These are phyloP conservation scores for Xylaria sp. DNA, from an alignment of 2,329 filamentous ascomycete species.

Conservation along the genomic window DNA sequence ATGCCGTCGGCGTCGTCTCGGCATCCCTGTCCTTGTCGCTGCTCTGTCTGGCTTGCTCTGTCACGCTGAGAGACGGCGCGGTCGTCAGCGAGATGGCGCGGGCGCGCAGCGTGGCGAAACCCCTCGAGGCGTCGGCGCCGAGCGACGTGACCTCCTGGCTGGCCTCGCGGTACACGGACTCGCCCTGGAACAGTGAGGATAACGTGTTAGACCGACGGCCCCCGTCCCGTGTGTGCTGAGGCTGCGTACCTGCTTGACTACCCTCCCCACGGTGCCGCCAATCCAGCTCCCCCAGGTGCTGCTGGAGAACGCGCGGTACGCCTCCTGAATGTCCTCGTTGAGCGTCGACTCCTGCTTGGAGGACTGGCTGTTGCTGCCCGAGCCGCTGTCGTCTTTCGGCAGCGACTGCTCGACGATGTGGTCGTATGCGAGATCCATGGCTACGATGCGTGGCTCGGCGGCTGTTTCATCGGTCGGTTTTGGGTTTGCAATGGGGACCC, in stretches of 20 bases:
- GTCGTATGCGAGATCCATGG: constrained; percentile 97
- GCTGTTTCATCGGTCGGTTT: constrained; percentile 20
- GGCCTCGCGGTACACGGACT: constrained; percentile 81
- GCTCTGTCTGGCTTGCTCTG: constrained; percentile 37
- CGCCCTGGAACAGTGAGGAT: constrained; percentile 61
- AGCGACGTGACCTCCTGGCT: constrained; percentile 83
- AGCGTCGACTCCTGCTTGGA: constrained; percentile 60
- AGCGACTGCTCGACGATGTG: constrained; percentile 88
- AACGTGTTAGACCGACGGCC: constrained; percentile 12
- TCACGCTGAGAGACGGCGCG: constrained; percentile 36
- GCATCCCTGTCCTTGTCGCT: constrained; percentile 45
- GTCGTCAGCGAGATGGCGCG: constrained; percentile 71
- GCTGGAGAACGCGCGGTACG: constrained; percentile 89
- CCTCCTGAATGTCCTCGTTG: constrained; percentile 90
- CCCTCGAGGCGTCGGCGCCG: constrained; percentile 80
- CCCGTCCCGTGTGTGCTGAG: background rate
- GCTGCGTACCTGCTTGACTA: constrained; percentile 81
- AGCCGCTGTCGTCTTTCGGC: constrained; percentile 52
- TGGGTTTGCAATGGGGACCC: constrained; percentile 11
- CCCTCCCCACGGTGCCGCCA: constrained; percentile 85
- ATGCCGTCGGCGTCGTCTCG: constrained; percentile 53
- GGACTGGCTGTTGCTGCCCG: constrained; percentile 8
- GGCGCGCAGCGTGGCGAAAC: constrained; percentile 77
- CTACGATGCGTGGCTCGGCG: constrained; percentile 4
- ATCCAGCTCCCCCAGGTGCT: constrained; percentile 91